Evolutionary conservation across 306 rosid genomes (phyloP).

Genomic region (Elaeagnus macrophylla): DNA sequence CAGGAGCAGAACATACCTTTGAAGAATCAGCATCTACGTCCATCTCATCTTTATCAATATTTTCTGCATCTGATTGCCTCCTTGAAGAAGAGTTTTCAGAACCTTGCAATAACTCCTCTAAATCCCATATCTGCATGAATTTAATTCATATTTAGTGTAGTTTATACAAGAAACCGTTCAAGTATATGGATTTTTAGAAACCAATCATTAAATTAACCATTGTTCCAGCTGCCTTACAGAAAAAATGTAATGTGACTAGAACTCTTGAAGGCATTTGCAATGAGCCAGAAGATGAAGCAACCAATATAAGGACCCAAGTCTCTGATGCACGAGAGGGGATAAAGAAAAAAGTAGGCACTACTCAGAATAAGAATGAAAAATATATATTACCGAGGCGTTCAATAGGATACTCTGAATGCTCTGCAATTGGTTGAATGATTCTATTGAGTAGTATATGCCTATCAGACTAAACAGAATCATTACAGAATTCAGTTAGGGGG

Average conservation of each 20-base stretch:
- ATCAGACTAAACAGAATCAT: conserved; percentile 43
- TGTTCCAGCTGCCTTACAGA: too few relatives aligned
- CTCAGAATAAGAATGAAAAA: too few relatives aligned
- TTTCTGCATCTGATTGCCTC: conserved; percentile 23
- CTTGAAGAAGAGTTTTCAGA: conserved; percentile 19
- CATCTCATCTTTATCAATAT: conserved; percentile 50
- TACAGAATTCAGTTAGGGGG: conserved; percentile 4
- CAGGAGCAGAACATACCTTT: conserved; percentile 26
- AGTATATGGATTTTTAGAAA: too few relatives aligned
- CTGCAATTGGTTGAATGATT: conserved; percentile 82
- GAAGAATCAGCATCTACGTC: conserved; percentile 38
- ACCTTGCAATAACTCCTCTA: conserved; percentile 52
- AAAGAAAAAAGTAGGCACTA: too few relatives aligned
- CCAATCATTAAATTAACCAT: too few relatives aligned
- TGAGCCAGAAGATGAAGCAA: too few relatives aligned
- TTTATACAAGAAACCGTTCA: not conserved
- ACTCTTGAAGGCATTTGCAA: too few relatives aligned
- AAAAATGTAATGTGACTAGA: too few relatives aligned
- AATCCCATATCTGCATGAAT: conserved; percentile 61
- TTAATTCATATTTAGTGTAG: not conserved
- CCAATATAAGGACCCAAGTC: too few relatives aligned
- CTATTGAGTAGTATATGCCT: conserved; percentile 82
- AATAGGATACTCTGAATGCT: conserved; percentile 77
- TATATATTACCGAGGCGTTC: conserved; percentile 77
- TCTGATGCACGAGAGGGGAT: too few relatives aligned